phyloP scores from a whole-genome alignment of 139 green algal genomes.

The Pleodorina starrii region DNA sequence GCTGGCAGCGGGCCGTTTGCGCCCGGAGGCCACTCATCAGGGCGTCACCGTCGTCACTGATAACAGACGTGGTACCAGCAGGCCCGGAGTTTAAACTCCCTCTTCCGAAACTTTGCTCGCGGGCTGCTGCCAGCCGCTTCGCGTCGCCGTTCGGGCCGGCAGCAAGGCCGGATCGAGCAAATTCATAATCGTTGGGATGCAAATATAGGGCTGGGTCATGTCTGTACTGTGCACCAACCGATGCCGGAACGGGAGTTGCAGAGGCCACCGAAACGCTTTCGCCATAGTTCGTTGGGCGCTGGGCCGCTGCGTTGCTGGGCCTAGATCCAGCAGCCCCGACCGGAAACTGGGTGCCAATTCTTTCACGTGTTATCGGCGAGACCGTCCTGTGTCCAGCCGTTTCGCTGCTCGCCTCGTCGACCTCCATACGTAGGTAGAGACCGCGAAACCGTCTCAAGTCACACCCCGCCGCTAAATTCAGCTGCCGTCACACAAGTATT shows the following conservation, averaged over 20 bases:
- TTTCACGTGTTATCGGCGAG: neutral
- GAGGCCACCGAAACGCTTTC: neutral
- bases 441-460: neutral
- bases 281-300: neutral
- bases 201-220: neutral
- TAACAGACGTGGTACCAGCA: too few relatives aligned
- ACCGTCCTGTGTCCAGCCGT: neutral
- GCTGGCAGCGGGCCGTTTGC: neutral
- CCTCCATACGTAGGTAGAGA: slow-evolving; percentile 15
- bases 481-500: neutral
- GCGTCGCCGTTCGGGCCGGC: neutral
- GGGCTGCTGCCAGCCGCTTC: neutral
- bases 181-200: neutral
- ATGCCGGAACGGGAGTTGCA: neutral
- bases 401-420: neutral
- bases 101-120: too few relatives aligned
- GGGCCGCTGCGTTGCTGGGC: neutral
- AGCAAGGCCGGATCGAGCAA: neutral
- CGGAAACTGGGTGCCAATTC: neutral
- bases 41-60: too few relatives aligned
- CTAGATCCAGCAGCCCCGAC: neutral
- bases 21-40: neutral
- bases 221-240: neutral
- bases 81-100: too few relatives aligned
- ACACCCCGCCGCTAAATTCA: neutral